Conservation (phyloP, 805 yeast species). For the Lipomyces starkeyi region DNA sequence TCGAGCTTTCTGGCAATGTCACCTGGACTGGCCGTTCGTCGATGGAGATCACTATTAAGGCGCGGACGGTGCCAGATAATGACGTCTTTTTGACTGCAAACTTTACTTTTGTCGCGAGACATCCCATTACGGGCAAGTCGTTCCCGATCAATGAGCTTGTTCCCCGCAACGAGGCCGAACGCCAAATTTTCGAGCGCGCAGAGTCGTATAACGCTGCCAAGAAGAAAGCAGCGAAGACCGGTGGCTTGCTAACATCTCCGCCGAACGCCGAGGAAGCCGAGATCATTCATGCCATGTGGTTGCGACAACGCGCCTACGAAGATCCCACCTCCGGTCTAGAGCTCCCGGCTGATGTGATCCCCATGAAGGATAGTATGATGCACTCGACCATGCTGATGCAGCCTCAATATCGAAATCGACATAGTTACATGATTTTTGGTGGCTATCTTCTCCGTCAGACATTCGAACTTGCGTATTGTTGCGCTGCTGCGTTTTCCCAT, state of each 20-base stretch:
- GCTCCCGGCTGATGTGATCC: constrained; percentile 28
- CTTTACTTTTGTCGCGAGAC: constrained; percentile 94
- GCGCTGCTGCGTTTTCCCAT: constrained; percentile 86
- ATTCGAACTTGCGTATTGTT: constrained; percentile 90
- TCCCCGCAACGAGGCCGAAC: constrained; percentile 75
- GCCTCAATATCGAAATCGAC: constrained; percentile 95
- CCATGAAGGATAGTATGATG: constrained; percentile 69
- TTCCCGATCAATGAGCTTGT: constrained; percentile 82
- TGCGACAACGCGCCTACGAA: constrained; percentile 41
- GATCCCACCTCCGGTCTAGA: constrained; percentile 40
- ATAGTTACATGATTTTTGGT: constrained; percentile 93
- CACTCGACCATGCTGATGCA: constrained; percentile 88
- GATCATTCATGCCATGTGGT: constrained; percentile 80
- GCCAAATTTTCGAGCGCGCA: constrained; percentile 85
- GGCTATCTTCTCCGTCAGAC: constrained; percentile 92
- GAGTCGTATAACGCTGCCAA: constrained; percentile 88
- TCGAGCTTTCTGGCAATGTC: constrained; percentile 86
- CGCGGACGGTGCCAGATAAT: constrained; percentile 73
- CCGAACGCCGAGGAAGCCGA: constrained; percentile 73
- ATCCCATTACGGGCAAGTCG: constrained; percentile 88
- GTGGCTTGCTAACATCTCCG: constrained; percentile 70
- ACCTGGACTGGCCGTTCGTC: constrained; percentile 95
- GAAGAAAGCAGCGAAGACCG: constrained; percentile 72
- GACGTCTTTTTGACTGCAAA: constrained; percentile 85
- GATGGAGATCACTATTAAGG: constrained; percentile 92